Base-by-base conservation (phyloP, 345 rosid species). In the Brassica rapa region DNA sequence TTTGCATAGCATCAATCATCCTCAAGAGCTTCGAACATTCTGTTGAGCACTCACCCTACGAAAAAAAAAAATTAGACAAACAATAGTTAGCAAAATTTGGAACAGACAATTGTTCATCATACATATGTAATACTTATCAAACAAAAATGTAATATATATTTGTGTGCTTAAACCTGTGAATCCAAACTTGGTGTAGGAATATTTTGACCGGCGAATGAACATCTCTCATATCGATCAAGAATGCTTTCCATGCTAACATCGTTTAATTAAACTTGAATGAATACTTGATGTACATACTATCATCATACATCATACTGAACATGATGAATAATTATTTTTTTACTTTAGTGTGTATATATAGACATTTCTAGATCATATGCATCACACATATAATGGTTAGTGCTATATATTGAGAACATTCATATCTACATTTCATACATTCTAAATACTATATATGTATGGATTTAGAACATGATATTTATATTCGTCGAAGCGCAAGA, bases 151-250 rank as follows among this genome's bases (percentile, higher is more conserved):
- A 39, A 8, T 39, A 39, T 39, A 10, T 39, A 66, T 67, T 66
- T 9, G 25, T 64, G 23, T 59, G 33, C 19, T 79, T 51, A 23
- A 61, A 90, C 91, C 87, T 82, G 84, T 25, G 71, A 39, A 15
- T 77, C 81, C 56, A 78, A 60, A 66, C 41, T 80, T 69, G 73
- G 65, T 49, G 87, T 66, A 8, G 72, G 70, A 63, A 72, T 63
- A 10, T 86, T 86, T 57, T 78, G 80, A 43, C 88, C 89, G 15
- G 84, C 79, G 77, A 66, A 79, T 4, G 84, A 74, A 51, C 74
- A 37, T 70, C 86, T 87, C 81, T 93, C 93, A 27, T 93, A 91
- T 64, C 90, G 90, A 76, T 89, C 92, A 19, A 93, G 74, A 80
- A 89, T 88, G 16, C 76, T 83, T 72, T 91, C 98, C 91, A 91